phyloP scores from a whole-genome alignment of 2,329 filamentous ascomycete species.

The Trichoderma koningii region DNA sequence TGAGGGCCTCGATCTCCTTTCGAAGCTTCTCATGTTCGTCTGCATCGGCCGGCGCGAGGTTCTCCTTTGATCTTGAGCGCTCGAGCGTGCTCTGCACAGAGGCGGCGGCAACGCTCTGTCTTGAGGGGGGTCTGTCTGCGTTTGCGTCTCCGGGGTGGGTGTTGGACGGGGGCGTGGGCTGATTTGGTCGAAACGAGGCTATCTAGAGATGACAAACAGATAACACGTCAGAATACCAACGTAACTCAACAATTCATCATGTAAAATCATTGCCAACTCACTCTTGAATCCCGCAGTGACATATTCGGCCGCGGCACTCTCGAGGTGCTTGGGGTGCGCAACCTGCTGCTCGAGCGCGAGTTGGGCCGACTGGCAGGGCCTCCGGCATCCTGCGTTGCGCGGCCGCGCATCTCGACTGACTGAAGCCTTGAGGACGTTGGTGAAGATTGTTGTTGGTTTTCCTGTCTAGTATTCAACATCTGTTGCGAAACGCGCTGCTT shows the following conservation, averaged over 20 bases:
- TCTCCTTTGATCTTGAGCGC: constrained; percentile 60
- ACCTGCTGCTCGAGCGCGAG: constrained; percentile 38
- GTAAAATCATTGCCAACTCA: constrained; percentile 34
- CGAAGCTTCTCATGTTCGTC: constrained; percentile 61
- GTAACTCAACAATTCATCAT: neutral
- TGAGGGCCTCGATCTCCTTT: constrained; percentile 71
- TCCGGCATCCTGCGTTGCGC: constrained; percentile 40
- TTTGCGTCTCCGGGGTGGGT: constrained; percentile 57
- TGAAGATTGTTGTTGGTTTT: constrained; percentile 2
- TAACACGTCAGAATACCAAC: neutral
- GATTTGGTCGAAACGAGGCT: constrained; percentile 53
- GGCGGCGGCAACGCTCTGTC: constrained; percentile 45
- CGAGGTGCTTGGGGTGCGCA: constrained; percentile 42
- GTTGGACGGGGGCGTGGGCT: constrained; percentile 62
- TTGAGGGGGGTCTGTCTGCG: constrained; percentile 42
- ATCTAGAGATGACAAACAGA: constrained; percentile 37
- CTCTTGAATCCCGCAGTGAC: constrained; percentile 43
- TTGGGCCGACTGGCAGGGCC: constrained; percentile 36
- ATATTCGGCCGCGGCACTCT: constrained; percentile 42
- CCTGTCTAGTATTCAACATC: neutral
- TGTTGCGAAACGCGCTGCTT: constrained; percentile 12
- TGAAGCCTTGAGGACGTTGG: neutral
- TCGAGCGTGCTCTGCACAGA: constrained; percentile 55
- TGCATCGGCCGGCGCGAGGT: constrained; percentile 59
- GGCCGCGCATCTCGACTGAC: constrained; percentile 39